These are phyloP conservation scores for Candida patagonica DNA, from an alignment of 805 yeast genomes.

Conservation along the genomic window DNA sequence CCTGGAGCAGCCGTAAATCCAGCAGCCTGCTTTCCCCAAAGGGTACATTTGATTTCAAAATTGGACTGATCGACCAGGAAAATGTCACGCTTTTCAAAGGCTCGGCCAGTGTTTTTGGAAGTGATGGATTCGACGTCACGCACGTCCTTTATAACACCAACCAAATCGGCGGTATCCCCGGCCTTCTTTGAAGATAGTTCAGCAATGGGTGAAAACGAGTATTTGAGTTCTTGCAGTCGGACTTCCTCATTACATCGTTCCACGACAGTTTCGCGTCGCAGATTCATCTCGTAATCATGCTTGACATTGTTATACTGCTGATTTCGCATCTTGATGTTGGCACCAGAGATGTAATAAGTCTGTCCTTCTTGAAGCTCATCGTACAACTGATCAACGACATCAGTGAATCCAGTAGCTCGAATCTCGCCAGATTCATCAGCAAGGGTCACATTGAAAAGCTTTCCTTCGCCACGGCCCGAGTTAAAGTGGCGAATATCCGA, in stretches of 20 bases:
- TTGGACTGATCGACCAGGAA: conserved; percentile 78
- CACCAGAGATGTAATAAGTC: conserved; percentile 76
- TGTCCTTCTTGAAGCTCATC: conserved; percentile 78
- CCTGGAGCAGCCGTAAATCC: conserved; percentile 53
- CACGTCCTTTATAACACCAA: conserved; percentile 77
- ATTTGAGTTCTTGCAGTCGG: conserved; percentile 68
- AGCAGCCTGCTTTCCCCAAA: conserved; percentile 85
- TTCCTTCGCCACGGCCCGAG: conserved; percentile 80
- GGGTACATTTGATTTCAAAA: conserved; percentile 64
- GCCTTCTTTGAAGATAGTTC: conserved; percentile 58
- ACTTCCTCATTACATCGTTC: conserved; percentile 54
- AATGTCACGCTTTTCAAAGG: conserved; percentile 86
- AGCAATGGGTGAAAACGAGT: conserved; percentile 62
- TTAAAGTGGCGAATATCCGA: conserved; percentile 84
- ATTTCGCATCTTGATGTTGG: conserved; percentile 73
- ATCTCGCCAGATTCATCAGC: conserved; percentile 95
- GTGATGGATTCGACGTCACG: conserved; percentile 68
- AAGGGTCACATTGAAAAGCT: conserved; percentile 77
- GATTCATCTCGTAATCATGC: conserved; percentile 79
- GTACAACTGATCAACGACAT: conserved; percentile 69
- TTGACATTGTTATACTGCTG: conserved; percentile 75
- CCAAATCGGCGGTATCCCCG: conserved; percentile 70
- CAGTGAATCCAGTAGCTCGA: conserved; percentile 89
- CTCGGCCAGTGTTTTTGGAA: conserved; percentile 81
- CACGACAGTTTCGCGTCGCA: conserved; percentile 71